Conservation (phyloP, 2,329 filamentous ascomycete species). For the Acarospora socialis region DNA sequence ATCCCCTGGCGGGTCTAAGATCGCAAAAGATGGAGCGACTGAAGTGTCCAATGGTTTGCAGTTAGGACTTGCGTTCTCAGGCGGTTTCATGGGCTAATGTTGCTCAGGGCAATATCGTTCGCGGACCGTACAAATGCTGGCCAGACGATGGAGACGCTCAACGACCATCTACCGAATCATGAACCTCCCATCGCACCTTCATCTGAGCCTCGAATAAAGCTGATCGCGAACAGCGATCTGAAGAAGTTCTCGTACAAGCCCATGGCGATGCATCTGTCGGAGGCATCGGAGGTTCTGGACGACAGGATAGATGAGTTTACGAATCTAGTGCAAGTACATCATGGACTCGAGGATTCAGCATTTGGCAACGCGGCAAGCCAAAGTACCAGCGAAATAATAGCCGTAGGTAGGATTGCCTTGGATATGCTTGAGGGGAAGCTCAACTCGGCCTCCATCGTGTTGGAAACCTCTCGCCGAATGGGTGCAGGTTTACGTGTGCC, state of each 20-base stretch:
- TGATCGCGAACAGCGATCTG: constrained; percentile 74
- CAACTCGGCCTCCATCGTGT: constrained; percentile 68
- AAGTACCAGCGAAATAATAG: constrained; percentile 73
- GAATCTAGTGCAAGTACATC: constrained; percentile 55
- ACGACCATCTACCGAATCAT: constrained; percentile 53
- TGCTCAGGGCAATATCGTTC: constrained; percentile 47
- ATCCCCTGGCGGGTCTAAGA: constrained; percentile 34
- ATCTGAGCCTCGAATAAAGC: constrained; percentile 62
- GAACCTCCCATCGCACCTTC: constrained; percentile 59
- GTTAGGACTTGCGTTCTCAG: constrained; percentile 18
- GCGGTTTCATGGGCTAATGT: background rate
- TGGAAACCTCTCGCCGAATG: constrained; percentile 74
- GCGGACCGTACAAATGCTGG: constrained; percentile 64
- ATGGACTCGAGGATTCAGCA: constrained; percentile 60
- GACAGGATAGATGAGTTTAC: constrained; percentile 88
- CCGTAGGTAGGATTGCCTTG: constrained; percentile 80
- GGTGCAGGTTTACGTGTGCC: constrained; percentile 73
- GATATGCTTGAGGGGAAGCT: constrained; percentile 77
- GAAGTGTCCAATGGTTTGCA: constrained; percentile 20
- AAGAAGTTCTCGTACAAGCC: constrained; percentile 87
- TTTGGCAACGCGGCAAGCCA: constrained; percentile 81
- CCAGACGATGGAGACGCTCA: constrained; percentile 70
- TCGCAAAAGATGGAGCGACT: constrained; percentile 24
- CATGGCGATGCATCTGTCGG: constrained; percentile 86
- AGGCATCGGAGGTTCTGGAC: constrained; percentile 84